Evolutionary conservation across 2,329 filamentous ascomycete genomes (phyloP).

Genomic region (Phaeosphaeria sp.): DNA sequence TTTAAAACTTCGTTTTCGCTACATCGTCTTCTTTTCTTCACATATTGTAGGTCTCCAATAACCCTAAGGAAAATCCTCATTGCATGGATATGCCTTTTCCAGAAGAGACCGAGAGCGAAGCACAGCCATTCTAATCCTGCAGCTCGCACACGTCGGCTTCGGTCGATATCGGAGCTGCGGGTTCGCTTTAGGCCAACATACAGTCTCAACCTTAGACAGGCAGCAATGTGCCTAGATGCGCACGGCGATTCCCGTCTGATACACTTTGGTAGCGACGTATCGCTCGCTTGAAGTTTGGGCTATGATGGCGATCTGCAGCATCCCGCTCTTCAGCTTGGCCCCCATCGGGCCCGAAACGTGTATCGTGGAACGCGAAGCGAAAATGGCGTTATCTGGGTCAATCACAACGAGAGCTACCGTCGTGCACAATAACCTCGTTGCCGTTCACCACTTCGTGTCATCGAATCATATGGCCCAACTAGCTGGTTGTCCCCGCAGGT

Average conservation of each 20-base stretch:
- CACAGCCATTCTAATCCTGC: slow-evolving; percentile 51
- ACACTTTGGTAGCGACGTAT: background rate
- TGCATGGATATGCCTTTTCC: slow-evolving; percentile 37
- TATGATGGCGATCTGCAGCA: slow-evolving; percentile 12
- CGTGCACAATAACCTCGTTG: slow-evolving; percentile 16
- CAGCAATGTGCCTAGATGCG: background rate
- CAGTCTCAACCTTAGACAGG: background rate
- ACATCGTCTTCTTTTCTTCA: slow-evolving; percentile 27
- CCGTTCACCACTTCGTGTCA: slow-evolving; percentile 7
- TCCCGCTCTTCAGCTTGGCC: slow-evolving; percentile 7
- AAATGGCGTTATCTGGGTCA: slow-evolving; percentile 9
- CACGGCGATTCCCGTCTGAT: background rate
- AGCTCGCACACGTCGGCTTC: slow-evolving; percentile 42
- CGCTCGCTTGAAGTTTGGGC: background rate
- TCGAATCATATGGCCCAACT: slow-evolving; percentile 15
- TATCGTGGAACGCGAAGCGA: slow-evolving; percentile 19
- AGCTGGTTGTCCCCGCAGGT: slow-evolving; percentile 26
- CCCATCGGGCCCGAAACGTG: slow-evolving; percentile 12
- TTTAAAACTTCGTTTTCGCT: background rate
- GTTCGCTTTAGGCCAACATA: slow-evolving; percentile 52
- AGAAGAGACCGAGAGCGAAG: slow-evolving; percentile 45
- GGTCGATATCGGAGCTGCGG: slow-evolving; percentile 45
- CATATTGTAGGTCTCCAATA: slow-evolving; percentile 40
- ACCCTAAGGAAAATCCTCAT: slow-evolving; percentile 33
- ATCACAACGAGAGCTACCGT: slow-evolving; percentile 3